Evolutionary conservation across 441 rosid genomes (phyloP).

Genomic region (Syzygium syzygioides): DNA sequence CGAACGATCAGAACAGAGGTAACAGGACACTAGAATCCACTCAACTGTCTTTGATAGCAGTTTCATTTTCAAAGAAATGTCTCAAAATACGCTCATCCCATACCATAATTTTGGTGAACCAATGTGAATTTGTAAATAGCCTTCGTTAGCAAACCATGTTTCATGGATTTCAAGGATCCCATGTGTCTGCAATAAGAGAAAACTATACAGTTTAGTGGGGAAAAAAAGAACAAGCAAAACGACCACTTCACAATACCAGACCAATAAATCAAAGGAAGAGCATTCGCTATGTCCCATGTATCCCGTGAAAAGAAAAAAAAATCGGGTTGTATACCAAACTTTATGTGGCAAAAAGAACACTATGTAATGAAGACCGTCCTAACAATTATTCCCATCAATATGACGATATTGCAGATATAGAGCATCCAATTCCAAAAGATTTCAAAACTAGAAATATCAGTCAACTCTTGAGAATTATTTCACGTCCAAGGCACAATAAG

Average conservation of each 20-base stretch:
- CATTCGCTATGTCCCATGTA: neutral
- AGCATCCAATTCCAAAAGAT: neutral
- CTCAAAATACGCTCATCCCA: neutral
- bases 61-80: neutral
- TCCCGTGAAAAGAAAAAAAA: neutral
- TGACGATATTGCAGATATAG: neutral
- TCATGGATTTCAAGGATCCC: conserved; percentile 75
- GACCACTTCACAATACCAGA: neutral
- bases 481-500: neutral
- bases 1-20: neutral
- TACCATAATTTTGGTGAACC: conserved; percentile 78
- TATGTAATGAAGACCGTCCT: neutral
- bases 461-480: neutral
- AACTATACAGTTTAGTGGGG: conserved; percentile 1
- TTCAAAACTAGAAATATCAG: neutral
- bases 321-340: neutral
- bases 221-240: neutral
- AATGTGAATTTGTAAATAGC: conserved; percentile 68
- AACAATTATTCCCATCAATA: neutral
- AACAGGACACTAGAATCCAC: neutral
- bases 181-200: conserved; percentile 48
- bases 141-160: conserved; percentile 54
- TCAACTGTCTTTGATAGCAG: neutral
- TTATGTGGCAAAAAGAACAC: neutral
- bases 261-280: neutral